Base-by-base conservation (phyloP, 2,329 filamentous ascomycete species). In the Colletotrichum sp. region DNA sequence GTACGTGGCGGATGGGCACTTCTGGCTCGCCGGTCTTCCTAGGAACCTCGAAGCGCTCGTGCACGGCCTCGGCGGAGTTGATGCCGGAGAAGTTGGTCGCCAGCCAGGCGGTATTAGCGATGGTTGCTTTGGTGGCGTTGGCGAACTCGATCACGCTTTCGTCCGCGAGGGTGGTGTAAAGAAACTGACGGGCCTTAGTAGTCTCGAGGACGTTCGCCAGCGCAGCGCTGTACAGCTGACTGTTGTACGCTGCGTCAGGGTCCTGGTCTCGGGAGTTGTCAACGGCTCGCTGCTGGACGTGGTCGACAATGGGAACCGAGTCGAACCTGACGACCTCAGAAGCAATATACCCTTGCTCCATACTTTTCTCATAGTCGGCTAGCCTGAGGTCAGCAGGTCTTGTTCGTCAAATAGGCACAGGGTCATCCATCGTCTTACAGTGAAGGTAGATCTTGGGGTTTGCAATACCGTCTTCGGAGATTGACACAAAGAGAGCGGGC, bases 181-280 rank as follows among this genome's bases (percentile, higher is more conserved):
- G 8, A 24, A 73, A 68, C 5, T 52, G 52, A 9, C 21, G 16
- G 16, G 76, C 66, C 12, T 18, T 6, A 0, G 55, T 3, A 1
- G 68, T 62, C 28, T 65, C 63, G 15, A 62, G 49, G 8, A 72
- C 63, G 36, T 77, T 76, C 13, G 28, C 32, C 2, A 76, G 30
- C 12, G 76, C 65, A 6, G 72, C 63, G 30, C 69, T 78, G 34
- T 32, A 73, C 5, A 79, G 26, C 26, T 75, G 73, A 13, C 68
- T 36, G 30, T 79, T 79, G 34, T 78, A 79, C 9, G 69, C 66
- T 5, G 78, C 78, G 26, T 79, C 78, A 2, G 78, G 78, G 36
- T 79, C 77, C n/a, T 78, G 78, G 66, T 71, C 59, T 13, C 52
- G n/a, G 13, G 73, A 72, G 49, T 77, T 77, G 44, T 74, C 70